Percentiles rank a stretch among this genome's conserved stretches.
phyloP scores from a whole-genome alignment of 352 stramenopile genomes.

The Stramenopiles sp. region DNA sequence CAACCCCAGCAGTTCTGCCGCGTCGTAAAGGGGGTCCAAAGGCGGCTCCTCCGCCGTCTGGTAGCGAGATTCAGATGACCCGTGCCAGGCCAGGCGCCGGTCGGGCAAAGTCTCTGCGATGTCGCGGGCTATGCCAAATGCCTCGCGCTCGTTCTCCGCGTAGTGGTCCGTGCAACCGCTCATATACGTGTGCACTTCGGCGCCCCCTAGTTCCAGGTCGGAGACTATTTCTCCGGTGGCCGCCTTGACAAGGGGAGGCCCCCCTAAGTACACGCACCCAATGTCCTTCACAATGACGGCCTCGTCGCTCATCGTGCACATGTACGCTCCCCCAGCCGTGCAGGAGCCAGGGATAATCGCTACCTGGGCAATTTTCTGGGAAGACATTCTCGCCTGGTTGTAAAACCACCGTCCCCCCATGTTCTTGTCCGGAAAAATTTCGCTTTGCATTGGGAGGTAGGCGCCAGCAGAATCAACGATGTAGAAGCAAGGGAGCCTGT shows the following conservation, averaged over 20 bases:
- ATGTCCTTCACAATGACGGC: constrained; percentile 88
- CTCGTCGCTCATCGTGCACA: constrained; percentile 93
- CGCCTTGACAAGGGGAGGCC: constrained; percentile 88
- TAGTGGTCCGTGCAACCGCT: constrained; percentile 91
- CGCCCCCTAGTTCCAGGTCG: constrained; percentile 73
- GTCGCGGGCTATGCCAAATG: constrained; percentile 57
- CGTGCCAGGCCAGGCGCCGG: neutral
- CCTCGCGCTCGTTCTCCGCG: constrained; percentile 79
- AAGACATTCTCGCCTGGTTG: constrained; percentile 90
- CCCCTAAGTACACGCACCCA: constrained; percentile 89
- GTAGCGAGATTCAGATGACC: neutral
- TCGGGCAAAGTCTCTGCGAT: constrained; percentile 76
- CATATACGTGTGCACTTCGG: constrained; percentile 34
- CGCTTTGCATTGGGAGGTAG: constrained; percentile 78
- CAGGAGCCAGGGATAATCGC: constrained; percentile 91
- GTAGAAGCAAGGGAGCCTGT: constrained; percentile 88
- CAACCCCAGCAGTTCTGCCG: constrained; percentile 70
- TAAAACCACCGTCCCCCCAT: constrained; percentile 96
- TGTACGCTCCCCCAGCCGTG: constrained; percentile 84
- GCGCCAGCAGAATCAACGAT: constrained; percentile 73
- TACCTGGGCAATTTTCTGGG: constrained; percentile 79
- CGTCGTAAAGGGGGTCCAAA: constrained; percentile 62
- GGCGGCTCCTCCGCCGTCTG: constrained; percentile 43
- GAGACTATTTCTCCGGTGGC: constrained; percentile 84
- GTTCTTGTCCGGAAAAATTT: constrained; percentile 90